Conservation (phyloP, 2,329 filamentous ascomycete genomes). For the Chrysosporium keratinophilum region DNA sequence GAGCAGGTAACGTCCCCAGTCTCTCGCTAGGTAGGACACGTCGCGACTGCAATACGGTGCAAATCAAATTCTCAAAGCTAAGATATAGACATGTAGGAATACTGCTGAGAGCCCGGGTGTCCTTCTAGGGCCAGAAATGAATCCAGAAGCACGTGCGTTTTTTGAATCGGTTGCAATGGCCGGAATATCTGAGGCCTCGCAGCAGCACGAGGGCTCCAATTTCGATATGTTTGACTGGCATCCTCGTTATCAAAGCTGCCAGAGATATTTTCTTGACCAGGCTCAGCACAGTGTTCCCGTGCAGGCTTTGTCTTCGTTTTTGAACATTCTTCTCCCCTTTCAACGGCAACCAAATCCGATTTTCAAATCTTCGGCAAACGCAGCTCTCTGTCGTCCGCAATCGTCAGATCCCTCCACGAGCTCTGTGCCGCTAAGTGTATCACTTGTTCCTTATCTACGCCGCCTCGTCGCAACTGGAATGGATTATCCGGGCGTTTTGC, state of each 20-base stretch:
- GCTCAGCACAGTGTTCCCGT: slow-evolving; percentile 74
- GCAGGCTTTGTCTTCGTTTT: slow-evolving; percentile 76
- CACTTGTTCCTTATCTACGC: slow-evolving; percentile 78
- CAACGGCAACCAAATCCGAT: slow-evolving; percentile 52
- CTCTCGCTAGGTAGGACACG: neutral
- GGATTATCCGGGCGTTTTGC: slow-evolving; percentile 74
- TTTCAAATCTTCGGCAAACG: slow-evolving; percentile 30
- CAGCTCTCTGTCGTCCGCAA: slow-evolving; percentile 33
- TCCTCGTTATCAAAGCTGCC: slow-evolving; percentile 78
- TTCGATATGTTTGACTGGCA: slow-evolving; percentile 80
- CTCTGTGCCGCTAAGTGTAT: slow-evolving; percentile 42
- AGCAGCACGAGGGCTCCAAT: slow-evolving; percentile 35
- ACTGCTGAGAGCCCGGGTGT: neutral
- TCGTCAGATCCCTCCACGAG: slow-evolving; percentile 30
- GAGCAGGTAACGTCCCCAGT: slow-evolving; percentile 4
- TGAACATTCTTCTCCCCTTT: slow-evolving; percentile 86
- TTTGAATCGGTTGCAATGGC: slow-evolving; percentile 32
- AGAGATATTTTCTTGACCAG: slow-evolving; percentile 82
- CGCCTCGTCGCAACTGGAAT: slow-evolving; percentile 85
- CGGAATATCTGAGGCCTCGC: slow-evolving; percentile 29
- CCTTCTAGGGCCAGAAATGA: slow-evolving; percentile 9
- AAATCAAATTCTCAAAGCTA: neutral
- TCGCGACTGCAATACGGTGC: neutral
- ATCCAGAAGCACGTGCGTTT: slow-evolving; percentile 15
- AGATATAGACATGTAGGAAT: neutral